phyloP scores from a whole-genome alignment of 2,329 filamentous ascomycete species.

The Penicillium sp. region DNA sequence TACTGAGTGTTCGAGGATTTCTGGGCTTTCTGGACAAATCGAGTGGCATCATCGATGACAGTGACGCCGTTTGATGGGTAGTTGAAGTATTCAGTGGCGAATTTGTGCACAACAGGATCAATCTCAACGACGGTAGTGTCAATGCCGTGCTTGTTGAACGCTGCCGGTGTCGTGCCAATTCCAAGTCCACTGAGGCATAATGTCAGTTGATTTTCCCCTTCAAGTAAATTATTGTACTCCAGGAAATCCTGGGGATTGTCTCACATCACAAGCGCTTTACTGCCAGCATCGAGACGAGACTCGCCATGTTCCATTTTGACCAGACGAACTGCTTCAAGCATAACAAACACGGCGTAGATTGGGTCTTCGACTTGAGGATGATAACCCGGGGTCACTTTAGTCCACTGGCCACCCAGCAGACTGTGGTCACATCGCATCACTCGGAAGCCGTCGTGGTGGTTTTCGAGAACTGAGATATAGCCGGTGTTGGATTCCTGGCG shows the following conservation, averaged over 20 bases:
- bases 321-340: slow-evolving; percentile 85
- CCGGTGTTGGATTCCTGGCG: slow-evolving; percentile 82
- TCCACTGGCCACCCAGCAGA: slow-evolving; percentile 88
- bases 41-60: slow-evolving; percentile 75
- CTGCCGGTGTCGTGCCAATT: slow-evolving; percentile 83
- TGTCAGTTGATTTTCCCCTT: slow-evolving; percentile 3
- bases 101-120: slow-evolving; percentile 80
- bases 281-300: slow-evolving; percentile 53
- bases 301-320: slow-evolving; percentile 51
- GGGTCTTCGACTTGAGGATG: slow-evolving; percentile 64
- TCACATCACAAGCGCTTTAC: slow-evolving; percentile 80
- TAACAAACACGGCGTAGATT: slow-evolving; percentile 92
- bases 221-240: background rate
- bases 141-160: slow-evolving; percentile 79
- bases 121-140: slow-evolving; percentile 93
- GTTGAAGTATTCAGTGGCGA: slow-evolving; percentile 75
- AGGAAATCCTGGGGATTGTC: slow-evolving; percentile 24
- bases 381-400: slow-evolving; percentile 47
- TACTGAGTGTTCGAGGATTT: slow-evolving; percentile 50
- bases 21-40: slow-evolving; percentile 53
- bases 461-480: slow-evolving; percentile 87
- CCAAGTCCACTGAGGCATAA: slow-evolving; percentile 64
- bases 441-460: slow-evolving; percentile 61
- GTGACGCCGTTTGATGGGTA: slow-evolving; percentile 70
- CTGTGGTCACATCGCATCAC: slow-evolving; percentile 92